Evolutionary conservation across 345 rosid species (phyloP).

Genomic region (Populus deltoides): DNA sequence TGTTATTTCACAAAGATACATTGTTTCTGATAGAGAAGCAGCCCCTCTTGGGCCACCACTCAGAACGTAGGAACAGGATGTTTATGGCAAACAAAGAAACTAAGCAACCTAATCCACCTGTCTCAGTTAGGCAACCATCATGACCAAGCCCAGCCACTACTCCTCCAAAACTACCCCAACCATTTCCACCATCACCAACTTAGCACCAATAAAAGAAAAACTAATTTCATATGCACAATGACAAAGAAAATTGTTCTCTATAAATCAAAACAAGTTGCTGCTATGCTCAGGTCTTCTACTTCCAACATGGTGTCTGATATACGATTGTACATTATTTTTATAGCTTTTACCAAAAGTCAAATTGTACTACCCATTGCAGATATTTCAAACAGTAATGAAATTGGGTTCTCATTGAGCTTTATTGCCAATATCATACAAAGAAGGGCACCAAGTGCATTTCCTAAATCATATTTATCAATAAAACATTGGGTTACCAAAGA

Average conservation of each 20-base stretch:
- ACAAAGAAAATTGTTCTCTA: background rate
- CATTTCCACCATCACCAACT: background rate
- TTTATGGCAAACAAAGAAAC: background rate
- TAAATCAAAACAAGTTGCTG: too few relatives aligned
- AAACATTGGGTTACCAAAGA: conserved; percentile 18
- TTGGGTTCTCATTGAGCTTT: background rate
- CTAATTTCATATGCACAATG: background rate
- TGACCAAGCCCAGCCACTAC: background rate
- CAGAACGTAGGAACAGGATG: background rate
- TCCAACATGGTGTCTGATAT: background rate
- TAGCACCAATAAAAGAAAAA: background rate
- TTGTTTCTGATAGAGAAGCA: background rate
- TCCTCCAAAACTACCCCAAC: background rate
- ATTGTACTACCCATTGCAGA: background rate
- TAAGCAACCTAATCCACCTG: background rate
- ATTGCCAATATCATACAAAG: background rate
- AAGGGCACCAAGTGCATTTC: background rate
- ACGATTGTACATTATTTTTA: background rate
- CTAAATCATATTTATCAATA: background rate
- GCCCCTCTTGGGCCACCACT: background rate
- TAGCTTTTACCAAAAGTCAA: background rate
- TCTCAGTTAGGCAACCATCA: background rate
- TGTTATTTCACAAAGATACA: background rate
- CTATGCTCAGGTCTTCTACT: background rate
- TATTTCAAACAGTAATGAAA: background rate